A percentile compares a stretch with the other conserved stretches of the same genome.
These are phyloP conservation scores for Trametes meyenii DNA, from an alignment of 768 basidiomycete genomes.

Conservation along the genomic window DNA sequence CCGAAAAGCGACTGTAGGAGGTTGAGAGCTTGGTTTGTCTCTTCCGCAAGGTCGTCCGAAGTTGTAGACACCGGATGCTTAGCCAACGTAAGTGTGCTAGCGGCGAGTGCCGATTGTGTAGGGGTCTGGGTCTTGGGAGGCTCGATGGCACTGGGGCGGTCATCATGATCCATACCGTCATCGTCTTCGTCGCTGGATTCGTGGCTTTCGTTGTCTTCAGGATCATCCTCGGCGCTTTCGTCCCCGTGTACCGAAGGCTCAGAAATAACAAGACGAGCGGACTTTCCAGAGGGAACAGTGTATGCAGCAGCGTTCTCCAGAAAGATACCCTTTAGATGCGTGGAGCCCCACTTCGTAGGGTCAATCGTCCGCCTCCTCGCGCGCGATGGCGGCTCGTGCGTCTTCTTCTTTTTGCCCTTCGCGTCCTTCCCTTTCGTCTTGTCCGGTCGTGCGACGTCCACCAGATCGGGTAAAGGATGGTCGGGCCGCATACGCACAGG, in stretches of 20 bases:
- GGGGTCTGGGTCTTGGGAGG: neutral
- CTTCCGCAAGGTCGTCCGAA: slow-evolving; percentile 39
- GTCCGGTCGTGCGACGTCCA: slow-evolving; percentile 17
- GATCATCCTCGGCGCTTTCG: neutral
- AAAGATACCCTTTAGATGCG: slow-evolving; percentile 70
- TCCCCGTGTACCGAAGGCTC: neutral
- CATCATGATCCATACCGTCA: neutral
- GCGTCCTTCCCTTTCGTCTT: slow-evolving; percentile 24
- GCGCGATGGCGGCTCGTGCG: slow-evolving; percentile 54
- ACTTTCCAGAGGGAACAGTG: neutral
- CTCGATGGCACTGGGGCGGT: neutral
- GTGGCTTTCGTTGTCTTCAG: neutral
- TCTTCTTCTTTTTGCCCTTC: slow-evolving; percentile 42
- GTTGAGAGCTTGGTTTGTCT: slow-evolving; percentile 50
- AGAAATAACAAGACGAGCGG: neutral
- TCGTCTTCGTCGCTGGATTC: slow-evolving; percentile 1
- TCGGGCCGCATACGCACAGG: slow-evolving; percentile 73
- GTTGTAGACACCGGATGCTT: neutral
- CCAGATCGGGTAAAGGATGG: slow-evolving; percentile 52
- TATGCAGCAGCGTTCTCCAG: slow-evolving; percentile 40
- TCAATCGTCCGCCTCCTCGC: slow-evolving; percentile 71
- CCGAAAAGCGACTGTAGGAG: slow-evolving; percentile 60
- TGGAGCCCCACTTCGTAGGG: slow-evolving; percentile 69
- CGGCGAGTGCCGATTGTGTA: slow-evolving; percentile 8
- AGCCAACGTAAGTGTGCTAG: neutral